Evolutionary conservation across 2,329 filamentous ascomycete genomes (phyloP).

Genomic region (Pyricularia grisea): DNA sequence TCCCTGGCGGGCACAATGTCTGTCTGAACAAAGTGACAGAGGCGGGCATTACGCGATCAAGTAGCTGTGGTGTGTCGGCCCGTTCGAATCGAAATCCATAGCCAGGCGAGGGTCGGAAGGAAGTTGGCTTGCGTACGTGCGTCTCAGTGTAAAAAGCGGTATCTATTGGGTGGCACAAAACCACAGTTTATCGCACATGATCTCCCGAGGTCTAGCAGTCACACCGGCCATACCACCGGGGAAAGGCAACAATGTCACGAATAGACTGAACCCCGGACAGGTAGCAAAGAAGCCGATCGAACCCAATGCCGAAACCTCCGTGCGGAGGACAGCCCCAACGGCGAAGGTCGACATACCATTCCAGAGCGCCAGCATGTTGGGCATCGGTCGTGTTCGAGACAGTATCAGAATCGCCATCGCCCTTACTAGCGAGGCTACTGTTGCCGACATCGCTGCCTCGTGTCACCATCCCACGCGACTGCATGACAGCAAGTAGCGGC

Average conservation of each 20-base stretch:
- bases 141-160: background rate
- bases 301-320: slow-evolving; percentile 83
- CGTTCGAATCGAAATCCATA: background rate
- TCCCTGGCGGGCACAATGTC: background rate
- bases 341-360: slow-evolving; percentile 84
- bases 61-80: background rate
- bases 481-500: slow-evolving; percentile 62
- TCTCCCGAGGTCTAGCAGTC: slow-evolving; percentile 35
- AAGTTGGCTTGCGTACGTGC: background rate
- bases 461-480: slow-evolving; percentile 46
- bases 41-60: background rate
- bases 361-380: slow-evolving; percentile 32
- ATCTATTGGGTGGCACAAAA: background rate
- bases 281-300: slow-evolving; percentile 80
- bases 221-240: slow-evolving; percentile 59
- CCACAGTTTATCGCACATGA: slow-evolving; percentile 4
- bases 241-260: slow-evolving; percentile 79
- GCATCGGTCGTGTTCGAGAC: slow-evolving; percentile 4
- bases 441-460: slow-evolving; percentile 20
- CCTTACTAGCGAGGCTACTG: slow-evolving; percentile 10
- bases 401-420: slow-evolving; percentile 15
- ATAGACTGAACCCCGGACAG: slow-evolving; percentile 73
- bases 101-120: background rate
- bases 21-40: background rate
- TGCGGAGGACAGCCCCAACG: slow-evolving; percentile 88